Conservation (phyloP, 2,329 filamentous ascomycete species). For the Trichoderma citrinoviride region DNA sequence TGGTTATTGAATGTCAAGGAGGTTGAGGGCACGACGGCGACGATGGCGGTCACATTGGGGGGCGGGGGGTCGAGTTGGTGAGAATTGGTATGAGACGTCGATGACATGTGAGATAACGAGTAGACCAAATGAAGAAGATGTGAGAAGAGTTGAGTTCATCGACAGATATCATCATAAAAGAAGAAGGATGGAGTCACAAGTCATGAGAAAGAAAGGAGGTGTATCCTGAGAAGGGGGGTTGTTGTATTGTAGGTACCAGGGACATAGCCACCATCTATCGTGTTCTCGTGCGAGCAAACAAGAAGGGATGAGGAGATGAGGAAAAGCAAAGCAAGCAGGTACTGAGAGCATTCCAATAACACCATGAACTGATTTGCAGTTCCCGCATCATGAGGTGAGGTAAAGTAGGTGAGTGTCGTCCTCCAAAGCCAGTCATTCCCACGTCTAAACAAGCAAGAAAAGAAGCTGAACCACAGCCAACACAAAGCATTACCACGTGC, state of each 20-base stretch:
- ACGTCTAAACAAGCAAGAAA: background rate
- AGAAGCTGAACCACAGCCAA: background rate
- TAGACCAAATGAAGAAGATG: background rate
- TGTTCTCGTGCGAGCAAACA: background rate
- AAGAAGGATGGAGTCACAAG: too few relatives aligned
- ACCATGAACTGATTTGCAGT: background rate
- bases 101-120: too few relatives aligned
- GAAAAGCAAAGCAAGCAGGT: background rate
- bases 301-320: too few relatives aligned
- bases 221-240: too few relatives aligned
- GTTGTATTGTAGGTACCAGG: too few relatives aligned
- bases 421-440: background rate
- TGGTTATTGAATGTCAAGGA: background rate
- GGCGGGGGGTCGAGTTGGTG: background rate
- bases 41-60: background rate
- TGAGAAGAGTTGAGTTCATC: background rate
- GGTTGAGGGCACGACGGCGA: background rate
- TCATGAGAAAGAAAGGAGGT: background rate
- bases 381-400: background rate
- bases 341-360: background rate
- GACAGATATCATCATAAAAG: too few relatives aligned
- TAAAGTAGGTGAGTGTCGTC: background rate
- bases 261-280: background rate
- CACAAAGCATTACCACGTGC: too few relatives aligned
- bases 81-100: background rate